Conservation (phyloP, 805 yeast species). For the Zygosaccharomyces siamensis region DNA sequence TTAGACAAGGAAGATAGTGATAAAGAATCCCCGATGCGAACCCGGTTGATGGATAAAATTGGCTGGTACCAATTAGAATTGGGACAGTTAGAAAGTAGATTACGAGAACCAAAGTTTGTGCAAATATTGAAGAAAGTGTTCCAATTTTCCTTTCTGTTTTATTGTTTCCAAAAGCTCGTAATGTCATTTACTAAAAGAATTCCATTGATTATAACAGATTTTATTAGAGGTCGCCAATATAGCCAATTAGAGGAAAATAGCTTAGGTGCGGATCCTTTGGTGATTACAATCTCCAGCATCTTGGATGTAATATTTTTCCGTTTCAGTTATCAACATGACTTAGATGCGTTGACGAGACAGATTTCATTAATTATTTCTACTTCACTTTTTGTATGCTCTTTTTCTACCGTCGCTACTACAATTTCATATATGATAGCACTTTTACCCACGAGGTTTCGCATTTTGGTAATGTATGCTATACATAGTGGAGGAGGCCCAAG, state of each 20-base stretch:
- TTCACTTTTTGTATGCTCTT: slow-evolving; percentile 54
- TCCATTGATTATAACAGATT: slow-evolving; percentile 24
- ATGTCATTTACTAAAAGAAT: slow-evolving; percentile 31
- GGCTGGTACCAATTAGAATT: slow-evolving; percentile 28
- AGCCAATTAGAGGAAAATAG: slow-evolving; percentile 17
- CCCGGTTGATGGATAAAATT: slow-evolving; percentile 24
- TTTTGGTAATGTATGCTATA: slow-evolving; percentile 28
- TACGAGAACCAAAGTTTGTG: slow-evolving; percentile 16
- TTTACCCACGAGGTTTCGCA: slow-evolving; percentile 36
- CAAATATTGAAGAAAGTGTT: slow-evolving; percentile 18
- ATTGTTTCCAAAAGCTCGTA: slow-evolving; percentile 36
- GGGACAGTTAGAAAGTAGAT: slow-evolving; percentile 17
- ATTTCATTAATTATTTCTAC: slow-evolving; percentile 50
- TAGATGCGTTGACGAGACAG: slow-evolving; percentile 36
- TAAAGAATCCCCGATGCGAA: slow-evolving; percentile 10
- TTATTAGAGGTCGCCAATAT: slow-evolving; percentile 15
- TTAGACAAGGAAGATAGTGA: slow-evolving; percentile 17
- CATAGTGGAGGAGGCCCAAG: slow-evolving; percentile 14
- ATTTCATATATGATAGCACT: slow-evolving; percentile 47
- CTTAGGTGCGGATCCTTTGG: slow-evolving; percentile 36
- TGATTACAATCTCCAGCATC: slow-evolving; percentile 36
- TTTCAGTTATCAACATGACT: slow-evolving; percentile 34
- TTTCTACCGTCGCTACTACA: slow-evolving; percentile 59
- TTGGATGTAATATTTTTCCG: slow-evolving; percentile 32
- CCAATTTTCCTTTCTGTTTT: slow-evolving; percentile 30